Evolutionary conservation across 139 green algal species (phyloP).

Genomic region (Chlorella sp.): DNA sequence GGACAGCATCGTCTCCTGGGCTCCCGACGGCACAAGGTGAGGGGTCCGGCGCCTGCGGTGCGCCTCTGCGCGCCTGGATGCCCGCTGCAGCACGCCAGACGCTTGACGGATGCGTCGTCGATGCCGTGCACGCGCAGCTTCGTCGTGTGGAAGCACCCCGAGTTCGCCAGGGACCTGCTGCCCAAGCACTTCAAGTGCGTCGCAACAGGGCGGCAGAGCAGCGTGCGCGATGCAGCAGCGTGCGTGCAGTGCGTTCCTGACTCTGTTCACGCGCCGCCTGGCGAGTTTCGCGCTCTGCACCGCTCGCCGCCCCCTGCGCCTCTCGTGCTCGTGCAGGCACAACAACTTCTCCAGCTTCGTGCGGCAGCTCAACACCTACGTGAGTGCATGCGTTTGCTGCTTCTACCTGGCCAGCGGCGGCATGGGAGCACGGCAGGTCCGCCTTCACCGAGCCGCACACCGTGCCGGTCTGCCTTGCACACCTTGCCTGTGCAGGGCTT

Average conservation of each 20-base stretch:
- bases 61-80: too few relatives aligned
- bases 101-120: too few relatives aligned
- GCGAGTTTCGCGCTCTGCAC: too few relatives aligned
- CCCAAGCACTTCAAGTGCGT: constrained; percentile 88
- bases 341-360: constrained; percentile 96
- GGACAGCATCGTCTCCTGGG: constrained; percentile 83
- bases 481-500: constrained; percentile 70
- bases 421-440: too few relatives aligned
- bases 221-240: not conserved
- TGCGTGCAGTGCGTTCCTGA: too few relatives aligned
- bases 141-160: constrained; percentile 83
- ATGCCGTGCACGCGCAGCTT: constrained; percentile 40
- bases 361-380: constrained; percentile 96
- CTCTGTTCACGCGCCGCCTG: too few relatives aligned
- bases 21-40: constrained; percentile 70
- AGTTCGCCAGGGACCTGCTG: constrained; percentile 87
- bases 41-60: too few relatives aligned
- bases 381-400: constrained; percentile 23
- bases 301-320: not conserved
- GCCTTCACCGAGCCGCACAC: not conserved
- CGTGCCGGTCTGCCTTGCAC: too few relatives aligned
- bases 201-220: not conserved
- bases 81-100: too few relatives aligned
- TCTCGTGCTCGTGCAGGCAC: not conserved
- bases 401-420: not conserved